Percentiles rank a stretch among this genome's conserved stretches.
These are phyloP conservation scores for Eutrema japonicum DNA, from an alignment of 345 rosid genomes.

Conservation along the genomic window DNA sequence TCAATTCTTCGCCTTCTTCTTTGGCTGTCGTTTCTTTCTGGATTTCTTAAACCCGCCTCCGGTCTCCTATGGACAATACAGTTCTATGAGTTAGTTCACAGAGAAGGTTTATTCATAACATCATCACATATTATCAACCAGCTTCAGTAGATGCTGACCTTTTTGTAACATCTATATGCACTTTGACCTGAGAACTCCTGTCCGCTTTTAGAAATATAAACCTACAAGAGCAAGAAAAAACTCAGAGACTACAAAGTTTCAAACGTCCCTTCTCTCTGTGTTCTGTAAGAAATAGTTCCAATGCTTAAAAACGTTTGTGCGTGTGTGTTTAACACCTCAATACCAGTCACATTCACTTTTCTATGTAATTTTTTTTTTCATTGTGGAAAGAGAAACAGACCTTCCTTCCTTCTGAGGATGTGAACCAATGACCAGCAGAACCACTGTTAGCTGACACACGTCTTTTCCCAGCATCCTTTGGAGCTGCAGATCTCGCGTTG, in stretches of 20 bases:
- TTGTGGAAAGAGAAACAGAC: constrained; percentile 39
- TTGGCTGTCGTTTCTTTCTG: constrained; percentile 50
- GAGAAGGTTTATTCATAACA: not conserved
- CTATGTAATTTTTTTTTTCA: constrained; percentile 2
- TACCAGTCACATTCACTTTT: not conserved
- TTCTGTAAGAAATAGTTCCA: constrained; percentile 1
- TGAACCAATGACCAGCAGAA: constrained; percentile 64
- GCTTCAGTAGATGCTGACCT: constrained; percentile 51
- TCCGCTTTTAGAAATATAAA: constrained; percentile 67
- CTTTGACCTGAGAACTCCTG: constrained; percentile 79
- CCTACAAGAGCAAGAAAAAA: constrained; percentile 50
- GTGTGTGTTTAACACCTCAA: not conserved
- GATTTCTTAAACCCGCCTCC: constrained; percentile 52
- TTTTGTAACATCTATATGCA: constrained; percentile 79
- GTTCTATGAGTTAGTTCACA: constrained; percentile 3
- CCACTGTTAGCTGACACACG: constrained; percentile 61
- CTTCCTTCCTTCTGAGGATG: constrained; percentile 81
- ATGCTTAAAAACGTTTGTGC: not conserved
- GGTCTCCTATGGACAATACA: constrained; percentile 54
- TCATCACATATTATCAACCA: constrained; percentile 2
- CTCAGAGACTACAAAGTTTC: constrained; percentile 5
- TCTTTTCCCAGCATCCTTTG: constrained; percentile 82
- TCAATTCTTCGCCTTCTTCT: constrained; percentile 45
- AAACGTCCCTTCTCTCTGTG: constrained; percentile 6
- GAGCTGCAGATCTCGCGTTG: constrained; percentile 31